Conservation (phyloP, 805 yeast genomes). For the Sugiyamaella smithiae region DNA sequence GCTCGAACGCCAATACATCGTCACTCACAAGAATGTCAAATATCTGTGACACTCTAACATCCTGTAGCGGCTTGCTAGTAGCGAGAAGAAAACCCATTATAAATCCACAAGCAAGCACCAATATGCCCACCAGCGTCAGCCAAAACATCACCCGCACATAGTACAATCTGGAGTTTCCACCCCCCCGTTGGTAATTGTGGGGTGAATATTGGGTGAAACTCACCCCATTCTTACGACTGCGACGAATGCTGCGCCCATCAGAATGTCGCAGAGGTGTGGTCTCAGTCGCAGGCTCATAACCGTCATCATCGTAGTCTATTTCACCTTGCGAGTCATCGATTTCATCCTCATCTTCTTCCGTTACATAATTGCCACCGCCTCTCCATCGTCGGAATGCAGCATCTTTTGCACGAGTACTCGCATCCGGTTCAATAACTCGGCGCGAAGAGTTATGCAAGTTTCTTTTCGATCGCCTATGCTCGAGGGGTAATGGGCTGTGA, state of each 20-base stretch:
- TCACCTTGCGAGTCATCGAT: constrained; percentile 49
- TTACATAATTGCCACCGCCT: constrained; percentile 30
- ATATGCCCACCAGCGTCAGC: constrained; percentile 29
- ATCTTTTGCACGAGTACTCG: constrained; percentile 8
- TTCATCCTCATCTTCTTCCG: constrained; percentile 41
- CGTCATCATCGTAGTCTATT: constrained; percentile 29
- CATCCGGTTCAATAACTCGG: neutral
- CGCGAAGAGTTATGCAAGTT: neutral
- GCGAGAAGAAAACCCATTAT: constrained; percentile 81
- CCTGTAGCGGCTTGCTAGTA: constrained; percentile 75
- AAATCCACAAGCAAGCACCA: constrained; percentile 54
- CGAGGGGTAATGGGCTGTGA: neutral
- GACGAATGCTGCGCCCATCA: constrained; percentile 22
- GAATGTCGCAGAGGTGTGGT: constrained; percentile 32
- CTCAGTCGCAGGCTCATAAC: constrained; percentile 32
- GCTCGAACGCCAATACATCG: constrained; percentile 79
- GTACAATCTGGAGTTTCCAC: constrained; percentile 18
- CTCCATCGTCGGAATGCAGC: constrained; percentile 15
- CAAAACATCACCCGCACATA: constrained; percentile 33
- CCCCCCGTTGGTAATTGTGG: constrained; percentile 40
- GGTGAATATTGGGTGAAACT: constrained; percentile 41
- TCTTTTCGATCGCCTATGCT: neutral
- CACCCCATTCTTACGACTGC: constrained; percentile 15
- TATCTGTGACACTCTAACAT: constrained; percentile 58
- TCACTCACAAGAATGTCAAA: constrained; percentile 73